Evolutionary conservation across 2,329 filamentous ascomycete species (phyloP), one percentile per base, ranked within the genome.

Genomic region (Botrytis squamosa): DNA sequence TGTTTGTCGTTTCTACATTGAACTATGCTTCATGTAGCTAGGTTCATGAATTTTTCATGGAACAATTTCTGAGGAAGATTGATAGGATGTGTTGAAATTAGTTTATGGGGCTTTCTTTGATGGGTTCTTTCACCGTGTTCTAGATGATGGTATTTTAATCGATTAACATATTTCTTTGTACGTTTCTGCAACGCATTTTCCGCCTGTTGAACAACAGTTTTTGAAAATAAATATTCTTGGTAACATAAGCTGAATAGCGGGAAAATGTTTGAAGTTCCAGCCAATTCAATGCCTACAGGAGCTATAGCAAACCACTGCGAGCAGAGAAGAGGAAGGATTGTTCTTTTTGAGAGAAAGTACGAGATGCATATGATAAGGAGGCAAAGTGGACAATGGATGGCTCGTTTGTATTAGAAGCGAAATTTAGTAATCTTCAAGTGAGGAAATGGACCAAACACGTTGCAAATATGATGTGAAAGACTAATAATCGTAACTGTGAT

Each of bases 371-470:
- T 14, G 22, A 12, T 16, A 55, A 16, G 12, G 2, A n/a, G 10
- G 12, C 5, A 25, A n/a, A 29, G 52, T 57, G 7, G 14, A 55
- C 18, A 16, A 8, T 18, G 12, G 3, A 55, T 29, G n/a, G 3
- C 6, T 1, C 2, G 9, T 55, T 29, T 1, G 14, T n/a, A 18
- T 55, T 55, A 1, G 25, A 55, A n/a, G 25, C 1, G 29, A 29
- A 0, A n/a, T 16, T 4, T 29, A 7, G 25, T 7, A 55, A n/a
- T 7, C 25, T 16, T n/a, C 25, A 7, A n/a, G 25, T 55, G 49
- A n/a, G 4, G 4, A n/a, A 16, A 7, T 7, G 5, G 0, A 55
- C 0, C 1, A 16, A n/a, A 7, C 7, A 1, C 25, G 0, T 1
- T 16, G 25, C 0, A 1, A n/a, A 3, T n/a, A 3, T 3, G 10